phyloP scores from a whole-genome alignment of 23 red algal species.

The Gracilaria gracilis region DNA sequence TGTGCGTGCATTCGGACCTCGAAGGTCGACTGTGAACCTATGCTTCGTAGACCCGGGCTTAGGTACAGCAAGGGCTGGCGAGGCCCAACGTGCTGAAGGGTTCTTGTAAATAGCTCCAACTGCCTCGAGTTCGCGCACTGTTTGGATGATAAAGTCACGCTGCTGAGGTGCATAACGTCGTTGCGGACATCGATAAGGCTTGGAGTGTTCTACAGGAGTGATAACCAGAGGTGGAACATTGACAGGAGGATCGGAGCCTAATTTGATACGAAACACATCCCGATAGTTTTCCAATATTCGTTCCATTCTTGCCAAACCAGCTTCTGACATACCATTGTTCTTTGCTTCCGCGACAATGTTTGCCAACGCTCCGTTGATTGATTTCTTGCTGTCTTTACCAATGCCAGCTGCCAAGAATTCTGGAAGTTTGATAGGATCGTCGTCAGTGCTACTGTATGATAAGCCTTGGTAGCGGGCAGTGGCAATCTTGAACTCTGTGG shows the following conservation, averaged over 20 bases:
- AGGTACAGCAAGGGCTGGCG: constrained; percentile 20
- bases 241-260: constrained; percentile 28
- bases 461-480: background rate
- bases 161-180: constrained; percentile 19
- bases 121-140: constrained; percentile 1
- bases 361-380: background rate
- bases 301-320: background rate
- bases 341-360: background rate
- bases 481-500: background rate
- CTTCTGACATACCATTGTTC: constrained; percentile 11
- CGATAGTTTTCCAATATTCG: background rate
- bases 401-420: constrained; percentile 6
- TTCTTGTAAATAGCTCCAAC: constrained; percentile 20
- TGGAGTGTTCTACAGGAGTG: background rate
- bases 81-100: constrained; percentile 3
- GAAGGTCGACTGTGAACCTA: constrained; percentile 33
- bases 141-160: background rate
- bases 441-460: background rate
- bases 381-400: constrained; percentile 1
- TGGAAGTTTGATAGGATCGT: constrained; percentile 16
- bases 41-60: background rate
- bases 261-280: constrained; percentile 26
- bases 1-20: background rate
- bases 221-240: constrained; percentile 7
- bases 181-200: background rate